phyloP scores from a whole-genome alignment of 306 rosid species.

The Echinosophora koreensis region DNA sequence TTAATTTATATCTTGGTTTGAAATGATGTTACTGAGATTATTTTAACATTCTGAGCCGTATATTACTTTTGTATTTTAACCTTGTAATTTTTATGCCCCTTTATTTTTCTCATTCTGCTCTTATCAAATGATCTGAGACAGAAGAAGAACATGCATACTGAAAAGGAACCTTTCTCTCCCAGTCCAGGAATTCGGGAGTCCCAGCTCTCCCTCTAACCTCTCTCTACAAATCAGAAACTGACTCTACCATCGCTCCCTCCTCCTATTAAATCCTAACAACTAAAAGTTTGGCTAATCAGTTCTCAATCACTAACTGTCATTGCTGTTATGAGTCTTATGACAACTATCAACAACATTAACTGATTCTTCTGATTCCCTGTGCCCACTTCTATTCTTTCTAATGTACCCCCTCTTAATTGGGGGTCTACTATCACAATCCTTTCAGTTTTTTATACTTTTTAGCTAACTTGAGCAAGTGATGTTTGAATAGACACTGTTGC shows the following conservation, averaged over 20 bases:
- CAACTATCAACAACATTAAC: neutral
- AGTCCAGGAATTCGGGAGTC: neutral
- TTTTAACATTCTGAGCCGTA: neutral
- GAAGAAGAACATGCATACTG: neutral
- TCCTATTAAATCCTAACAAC: neutral
- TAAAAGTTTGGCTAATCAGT: neutral
- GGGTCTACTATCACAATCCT: neutral
- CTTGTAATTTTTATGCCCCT: neutral
- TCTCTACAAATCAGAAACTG: neutral
- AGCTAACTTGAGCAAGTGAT: constrained; percentile 2
- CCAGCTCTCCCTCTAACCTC: neutral
- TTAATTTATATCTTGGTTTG: constrained; percentile 11
- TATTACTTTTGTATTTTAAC: constrained; percentile 7
- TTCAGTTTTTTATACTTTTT: neutral
- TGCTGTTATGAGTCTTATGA: neutral
- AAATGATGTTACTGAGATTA: constrained; percentile 14
- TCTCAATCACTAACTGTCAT: neutral
- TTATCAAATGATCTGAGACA: constrained; percentile 8
- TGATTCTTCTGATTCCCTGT: neutral
- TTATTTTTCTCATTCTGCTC: constrained; percentile 2
- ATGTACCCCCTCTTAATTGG: too few species aligned
- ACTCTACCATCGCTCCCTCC: neutral
- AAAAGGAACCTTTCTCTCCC: neutral
- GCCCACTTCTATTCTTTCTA: neutral
- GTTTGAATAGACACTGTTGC: neutral